Conservation (phyloP, 441 rosid species). For the Cnidoscolus chayamansa region DNA sequence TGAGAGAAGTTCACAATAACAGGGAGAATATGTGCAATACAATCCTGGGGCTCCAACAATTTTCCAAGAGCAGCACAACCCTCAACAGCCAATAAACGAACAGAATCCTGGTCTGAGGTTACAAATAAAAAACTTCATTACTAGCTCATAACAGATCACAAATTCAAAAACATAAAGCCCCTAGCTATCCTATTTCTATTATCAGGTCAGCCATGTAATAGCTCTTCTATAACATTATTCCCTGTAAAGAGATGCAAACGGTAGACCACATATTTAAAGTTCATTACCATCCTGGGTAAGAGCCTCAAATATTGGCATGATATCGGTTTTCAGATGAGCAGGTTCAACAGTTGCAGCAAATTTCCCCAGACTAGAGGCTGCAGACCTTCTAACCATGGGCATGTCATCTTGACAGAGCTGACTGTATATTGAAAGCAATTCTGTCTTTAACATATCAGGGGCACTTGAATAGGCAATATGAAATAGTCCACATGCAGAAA, state of each 20-base stretch:
- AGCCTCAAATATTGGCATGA: conserved; percentile 82
- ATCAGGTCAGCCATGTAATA: neutral
- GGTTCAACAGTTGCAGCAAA: conserved; percentile 96
- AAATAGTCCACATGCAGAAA: conserved; percentile 87
- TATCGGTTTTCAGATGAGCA: conserved; percentile 65
- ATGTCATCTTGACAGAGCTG: conserved; percentile 93
- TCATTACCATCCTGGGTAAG: conserved; percentile 84
- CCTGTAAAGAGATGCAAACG: neutral
- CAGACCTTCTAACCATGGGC: conserved; percentile 99
- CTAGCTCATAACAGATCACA: neutral
- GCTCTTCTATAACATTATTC: conserved; percentile 7
- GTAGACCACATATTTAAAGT: neutral
- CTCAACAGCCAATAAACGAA: conserved; percentile 91
- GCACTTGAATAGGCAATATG: conserved; percentile 88
- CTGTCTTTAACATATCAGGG: conserved; percentile 63
- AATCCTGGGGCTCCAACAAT: conserved; percentile 81
- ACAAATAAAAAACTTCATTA: conserved; percentile 1
- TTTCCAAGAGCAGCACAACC: conserved; percentile 93
- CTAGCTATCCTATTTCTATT: neutral
- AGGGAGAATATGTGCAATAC: conserved; percentile 76
- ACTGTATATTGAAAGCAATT: conserved; percentile 62
- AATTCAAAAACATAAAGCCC: neutral
- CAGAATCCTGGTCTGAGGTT: conserved; percentile 86
- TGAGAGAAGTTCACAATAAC: conserved; percentile 87
- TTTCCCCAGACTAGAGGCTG: conserved; percentile 87